Conservation (phyloP, 2,329 filamentous ascomycete genomes). For the Aspergillus fructus region DNA sequence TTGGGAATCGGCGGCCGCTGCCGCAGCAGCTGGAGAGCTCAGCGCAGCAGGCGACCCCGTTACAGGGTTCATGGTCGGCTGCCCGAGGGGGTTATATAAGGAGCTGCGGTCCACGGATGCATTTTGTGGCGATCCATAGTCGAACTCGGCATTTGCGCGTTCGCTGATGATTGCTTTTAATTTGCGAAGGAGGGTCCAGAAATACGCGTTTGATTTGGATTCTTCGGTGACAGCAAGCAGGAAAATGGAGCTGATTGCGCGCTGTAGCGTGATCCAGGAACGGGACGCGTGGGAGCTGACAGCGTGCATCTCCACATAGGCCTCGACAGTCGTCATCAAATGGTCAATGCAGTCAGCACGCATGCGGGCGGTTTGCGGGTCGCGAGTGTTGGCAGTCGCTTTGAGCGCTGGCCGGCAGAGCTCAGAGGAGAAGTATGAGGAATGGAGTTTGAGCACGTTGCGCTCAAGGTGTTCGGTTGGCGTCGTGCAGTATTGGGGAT, state of each 20-base stretch:
- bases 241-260: slow-evolving; percentile 49
- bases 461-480: slow-evolving; percentile 57
- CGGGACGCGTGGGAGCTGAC: slow-evolving; percentile 44
- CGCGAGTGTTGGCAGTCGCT: slow-evolving; percentile 45
- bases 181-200: slow-evolving; percentile 41
- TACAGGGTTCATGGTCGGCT: slow-evolving; percentile 28
- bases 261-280: slow-evolving; percentile 49
- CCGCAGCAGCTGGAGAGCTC: slow-evolving; percentile 21
- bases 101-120: slow-evolving; percentile 10
- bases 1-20: slow-evolving; percentile 33
- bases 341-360: slow-evolving; percentile 57
- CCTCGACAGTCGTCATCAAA: slow-evolving; percentile 57
- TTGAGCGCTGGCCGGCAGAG: slow-evolving; percentile 62
- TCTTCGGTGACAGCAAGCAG: slow-evolving; percentile 48
- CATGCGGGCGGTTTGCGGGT: slow-evolving; percentile 41
- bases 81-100: slow-evolving; percentile 15
- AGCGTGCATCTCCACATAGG: slow-evolving; percentile 57
- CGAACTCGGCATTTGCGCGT: slow-evolving; percentile 38
- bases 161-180: slow-evolving; percentile 47
- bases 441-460: slow-evolving; percentile 61
- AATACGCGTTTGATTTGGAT: slow-evolving; percentile 40
- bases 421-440: slow-evolving; percentile 62
- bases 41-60: slow-evolving; percentile 26
- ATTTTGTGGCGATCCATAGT: slow-evolving; percentile 22
- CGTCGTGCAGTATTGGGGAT: slow-evolving; percentile 44